These are phyloP conservation scores for Tolypocladium paradoxum DNA, from an alignment of 2,329 filamentous ascomycete species.

Conservation along the genomic window DNA sequence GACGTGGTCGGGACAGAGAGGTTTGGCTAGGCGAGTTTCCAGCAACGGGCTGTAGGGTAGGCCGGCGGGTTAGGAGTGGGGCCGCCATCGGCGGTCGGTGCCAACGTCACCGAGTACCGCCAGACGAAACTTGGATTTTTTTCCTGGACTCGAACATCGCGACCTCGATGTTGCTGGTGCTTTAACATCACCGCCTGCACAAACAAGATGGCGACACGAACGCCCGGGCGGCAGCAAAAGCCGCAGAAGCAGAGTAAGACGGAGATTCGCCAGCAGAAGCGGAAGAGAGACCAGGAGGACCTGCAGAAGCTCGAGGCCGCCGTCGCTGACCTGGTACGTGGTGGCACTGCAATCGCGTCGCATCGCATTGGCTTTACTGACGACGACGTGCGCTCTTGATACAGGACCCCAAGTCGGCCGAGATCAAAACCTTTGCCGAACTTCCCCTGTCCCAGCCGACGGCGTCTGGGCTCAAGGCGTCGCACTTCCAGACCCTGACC, in stretches of 20 bases:
- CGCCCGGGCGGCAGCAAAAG: constrained; percentile 13
- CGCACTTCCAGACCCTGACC: constrained; percentile 82
- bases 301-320: constrained; percentile 21
- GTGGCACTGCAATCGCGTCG: no score
- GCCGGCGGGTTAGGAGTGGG: background rate
- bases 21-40: no score
- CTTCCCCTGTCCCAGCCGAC: constrained; percentile 81
- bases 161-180: background rate
- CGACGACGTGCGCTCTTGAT: background rate
- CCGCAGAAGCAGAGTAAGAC: constrained; percentile 18
- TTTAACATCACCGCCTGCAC: background rate
- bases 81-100: background rate
- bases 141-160: background rate
- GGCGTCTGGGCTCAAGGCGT: constrained; percentile 64
- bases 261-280: constrained; percentile 24
- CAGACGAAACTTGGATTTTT: background rate
- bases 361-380: background rate
- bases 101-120: background rate
- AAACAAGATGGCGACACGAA: constrained; percentile 17
- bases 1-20: no score
- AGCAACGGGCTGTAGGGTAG: no score
- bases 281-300: constrained; percentile 26
- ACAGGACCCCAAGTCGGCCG: constrained; percentile 48
- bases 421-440: constrained; percentile 63
- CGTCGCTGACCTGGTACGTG: constrained; percentile 21